These are phyloP conservation scores for Chaetothyriales sp. DNA, from an alignment of 2,329 filamentous ascomycete species.

Conservation along the genomic window DNA sequence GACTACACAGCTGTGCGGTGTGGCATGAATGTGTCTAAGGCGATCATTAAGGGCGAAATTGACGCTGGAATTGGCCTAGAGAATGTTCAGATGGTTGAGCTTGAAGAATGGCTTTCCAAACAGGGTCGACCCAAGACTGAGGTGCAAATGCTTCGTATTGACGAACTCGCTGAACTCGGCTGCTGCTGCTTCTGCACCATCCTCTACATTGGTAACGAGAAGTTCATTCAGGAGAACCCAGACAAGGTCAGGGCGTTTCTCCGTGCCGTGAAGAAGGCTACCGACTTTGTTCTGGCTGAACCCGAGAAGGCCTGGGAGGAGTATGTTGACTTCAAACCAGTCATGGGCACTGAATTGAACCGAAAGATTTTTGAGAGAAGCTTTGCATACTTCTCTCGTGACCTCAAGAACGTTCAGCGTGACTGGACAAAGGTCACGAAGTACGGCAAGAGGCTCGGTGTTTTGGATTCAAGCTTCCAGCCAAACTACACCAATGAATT, in stretches of 20 bases:
- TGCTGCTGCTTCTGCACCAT: constrained; percentile 78
- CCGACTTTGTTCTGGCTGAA: constrained; percentile 52
- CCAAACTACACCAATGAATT: constrained; percentile 65
- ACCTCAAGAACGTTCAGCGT: constrained; percentile 57
- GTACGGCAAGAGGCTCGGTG: constrained; percentile 59
- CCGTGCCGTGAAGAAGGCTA: constrained; percentile 58
- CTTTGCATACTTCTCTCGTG: constrained; percentile 60
- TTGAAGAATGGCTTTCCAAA: constrained; percentile 56
- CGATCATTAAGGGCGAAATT: constrained; percentile 56
- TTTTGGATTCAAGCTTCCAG: constrained; percentile 46
- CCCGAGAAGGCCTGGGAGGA: constrained; percentile 51
- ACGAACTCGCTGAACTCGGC: constrained; percentile 62
- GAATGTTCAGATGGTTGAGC: constrained; percentile 71
- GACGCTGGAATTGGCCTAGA: constrained; percentile 64
- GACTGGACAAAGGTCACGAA: constrained; percentile 66
- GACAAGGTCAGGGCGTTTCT: constrained; percentile 54
- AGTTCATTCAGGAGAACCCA: constrained; percentile 50
- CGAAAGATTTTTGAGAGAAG: constrained; percentile 67
- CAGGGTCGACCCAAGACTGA: constrained; percentile 50
- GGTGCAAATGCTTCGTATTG: constrained; percentile 68
- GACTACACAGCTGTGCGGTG: constrained; percentile 66
- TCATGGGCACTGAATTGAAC: constrained; percentile 53
- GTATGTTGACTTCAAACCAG: constrained; percentile 57
- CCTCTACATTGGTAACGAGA: constrained; percentile 64
- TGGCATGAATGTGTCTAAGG: constrained; percentile 67